Conservation (phyloP, 2,329 filamentous ascomycete genomes). For the Beauveria medogensis region DNA sequence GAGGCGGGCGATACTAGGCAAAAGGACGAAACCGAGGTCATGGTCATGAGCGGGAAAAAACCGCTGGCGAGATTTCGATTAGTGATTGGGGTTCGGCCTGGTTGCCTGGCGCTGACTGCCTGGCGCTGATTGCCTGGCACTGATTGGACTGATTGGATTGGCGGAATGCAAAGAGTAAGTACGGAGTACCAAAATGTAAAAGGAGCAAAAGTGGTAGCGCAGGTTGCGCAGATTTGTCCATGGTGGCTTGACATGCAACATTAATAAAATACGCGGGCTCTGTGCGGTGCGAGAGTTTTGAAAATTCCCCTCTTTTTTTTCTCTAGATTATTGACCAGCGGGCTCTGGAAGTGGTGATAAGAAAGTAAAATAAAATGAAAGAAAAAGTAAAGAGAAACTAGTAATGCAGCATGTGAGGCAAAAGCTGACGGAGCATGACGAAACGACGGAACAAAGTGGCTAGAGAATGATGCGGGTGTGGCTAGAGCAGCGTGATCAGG, state of each 20-base stretch:
- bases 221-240: neutral
- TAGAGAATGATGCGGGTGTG: neutral
- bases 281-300: neutral
- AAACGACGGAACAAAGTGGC: neutral
- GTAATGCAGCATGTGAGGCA: neutral
- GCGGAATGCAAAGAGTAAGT: neutral
- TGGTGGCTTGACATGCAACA: conserved; percentile 1
- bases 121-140: neutral
- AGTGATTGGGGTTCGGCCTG: neutral
- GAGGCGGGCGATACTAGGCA: neutral
- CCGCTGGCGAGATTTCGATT: neutral
- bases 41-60: neutral
- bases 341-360: neutral
- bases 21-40: no score
- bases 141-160: neutral
- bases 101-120: no score
- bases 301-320: neutral
- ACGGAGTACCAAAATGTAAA: neutral
- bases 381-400: neutral
- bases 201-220: neutral
- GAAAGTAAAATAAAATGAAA: neutral
- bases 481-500: neutral
- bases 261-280: neutral
- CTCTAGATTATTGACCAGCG: neutral
- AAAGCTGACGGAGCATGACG: neutral